Percentiles rank a stretch among this genome's conserved stretches.
phyloP scores from a whole-genome alignment of 805 yeast species.

The Monosporozyma aquatica region DNA sequence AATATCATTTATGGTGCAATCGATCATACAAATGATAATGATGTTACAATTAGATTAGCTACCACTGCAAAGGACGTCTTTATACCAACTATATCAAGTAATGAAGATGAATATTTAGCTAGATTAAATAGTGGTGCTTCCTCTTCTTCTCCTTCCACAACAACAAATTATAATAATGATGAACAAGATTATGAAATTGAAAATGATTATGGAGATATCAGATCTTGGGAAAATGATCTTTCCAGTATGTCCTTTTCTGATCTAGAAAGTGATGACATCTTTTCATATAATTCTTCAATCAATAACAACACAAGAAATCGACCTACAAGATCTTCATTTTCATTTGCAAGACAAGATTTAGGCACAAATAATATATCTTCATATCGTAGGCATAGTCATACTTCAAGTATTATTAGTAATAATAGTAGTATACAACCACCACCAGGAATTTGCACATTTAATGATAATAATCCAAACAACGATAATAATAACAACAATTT shows the following conservation, averaged over 20 bases:
- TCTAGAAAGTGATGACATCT: neutral
- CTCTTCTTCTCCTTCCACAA: slow-evolving; percentile 2
- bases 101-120: slow-evolving; percentile 25
- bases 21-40: slow-evolving; percentile 3
- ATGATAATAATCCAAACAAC: too few relatives aligned
- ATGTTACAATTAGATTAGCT: slow-evolving; percentile 23
- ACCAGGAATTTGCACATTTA: too few relatives aligned
- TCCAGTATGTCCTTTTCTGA: neutral
- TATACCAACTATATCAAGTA: slow-evolving; percentile 25
- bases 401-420: neutral
- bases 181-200: slow-evolving; percentile 2
- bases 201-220: neutral
- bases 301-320: too few relatives aligned
- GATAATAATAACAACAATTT: slow-evolving; percentile 8
- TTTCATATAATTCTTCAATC: neutral
- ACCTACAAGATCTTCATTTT: neutral
- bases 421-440: slow-evolving; percentile 3
- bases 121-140: slow-evolving; percentile 10
- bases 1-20: neutral
- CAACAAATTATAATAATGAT: slow-evolving; percentile 7
- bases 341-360: neutral
- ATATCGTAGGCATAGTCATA: neutral
- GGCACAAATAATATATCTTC: neutral
- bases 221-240: neutral
- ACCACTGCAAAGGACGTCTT: slow-evolving; percentile 31